Conservation (phyloP, 805 yeast genomes). For the Ogataea allantospora region DNA sequence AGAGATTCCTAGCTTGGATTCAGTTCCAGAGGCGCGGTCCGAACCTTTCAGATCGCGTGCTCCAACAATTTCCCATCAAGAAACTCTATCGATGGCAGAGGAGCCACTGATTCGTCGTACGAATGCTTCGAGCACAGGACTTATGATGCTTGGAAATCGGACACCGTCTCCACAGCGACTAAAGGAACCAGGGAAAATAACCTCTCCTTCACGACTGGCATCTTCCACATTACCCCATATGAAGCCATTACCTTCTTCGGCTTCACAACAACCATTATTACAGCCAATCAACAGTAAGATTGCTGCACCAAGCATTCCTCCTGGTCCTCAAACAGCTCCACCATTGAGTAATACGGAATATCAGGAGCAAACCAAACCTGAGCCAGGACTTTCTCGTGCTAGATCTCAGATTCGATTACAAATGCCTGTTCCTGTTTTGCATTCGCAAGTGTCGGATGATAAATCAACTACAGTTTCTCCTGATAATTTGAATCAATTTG, state of each 20-base stretch:
- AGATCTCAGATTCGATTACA: constrained; percentile 62
- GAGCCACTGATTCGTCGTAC: constrained; percentile 29
- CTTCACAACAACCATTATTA: constrained; percentile 44
- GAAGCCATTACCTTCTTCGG: constrained; percentile 48
- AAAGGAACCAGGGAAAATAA: constrained; percentile 19
- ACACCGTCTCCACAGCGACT: constrained; percentile 49
- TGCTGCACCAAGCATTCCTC: constrained; percentile 9
- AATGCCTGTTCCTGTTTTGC: constrained; percentile 64
- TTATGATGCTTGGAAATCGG: constrained; percentile 36
- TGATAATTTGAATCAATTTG: constrained; percentile 37
- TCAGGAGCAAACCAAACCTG: constrained; percentile 18
- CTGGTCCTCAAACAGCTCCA: constrained; percentile 33
- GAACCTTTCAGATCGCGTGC: constrained; percentile 36
- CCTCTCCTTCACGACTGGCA: constrained; percentile 32
- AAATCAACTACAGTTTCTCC: constrained; percentile 13
- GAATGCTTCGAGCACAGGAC: constrained; percentile 40
- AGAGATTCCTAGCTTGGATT: constrained; percentile 11
- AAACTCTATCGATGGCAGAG: constrained; percentile 22
- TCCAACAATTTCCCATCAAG: constrained; percentile 42
- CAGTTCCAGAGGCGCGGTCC: constrained; percentile 1
- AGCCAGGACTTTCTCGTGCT: constrained; percentile 31
- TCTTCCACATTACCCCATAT: constrained; percentile 35
- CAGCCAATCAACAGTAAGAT: constrained; percentile 54
- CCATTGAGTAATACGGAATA: constrained; percentile 16
- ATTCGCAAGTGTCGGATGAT: constrained; percentile 10